Conservation (phyloP, 2,329 filamentous ascomycete genomes). For the Calonectria hongkongensis region DNA sequence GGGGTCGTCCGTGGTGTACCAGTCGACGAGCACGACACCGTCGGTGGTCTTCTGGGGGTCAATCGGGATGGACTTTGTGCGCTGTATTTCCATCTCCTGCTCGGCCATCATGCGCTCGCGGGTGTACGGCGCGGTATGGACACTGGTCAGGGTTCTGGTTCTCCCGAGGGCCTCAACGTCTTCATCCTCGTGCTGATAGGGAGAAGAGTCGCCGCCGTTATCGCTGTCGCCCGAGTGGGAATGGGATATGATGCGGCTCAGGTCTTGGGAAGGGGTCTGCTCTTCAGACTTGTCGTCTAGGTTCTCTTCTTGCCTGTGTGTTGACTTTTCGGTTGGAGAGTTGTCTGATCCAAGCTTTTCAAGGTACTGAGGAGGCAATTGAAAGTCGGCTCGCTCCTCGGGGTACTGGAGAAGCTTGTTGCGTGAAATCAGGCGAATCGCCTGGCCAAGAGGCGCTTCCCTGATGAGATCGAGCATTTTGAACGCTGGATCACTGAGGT, state of each 20-base stretch:
- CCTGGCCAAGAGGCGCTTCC: slow-evolving; percentile 75
- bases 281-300: neutral
- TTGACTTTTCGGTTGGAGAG: neutral
- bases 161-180: slow-evolving; percentile 19
- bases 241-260: neutral
- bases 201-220: neutral
- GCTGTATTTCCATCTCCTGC: slow-evolving; percentile 14
- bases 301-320: neutral
- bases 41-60: slow-evolving; percentile 69
- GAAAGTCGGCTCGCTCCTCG: slow-evolving; percentile 74
- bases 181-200: slow-evolving; percentile 32
- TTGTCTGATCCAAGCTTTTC: neutral
- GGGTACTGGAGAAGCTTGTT: slow-evolving; percentile 75
- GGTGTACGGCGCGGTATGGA: slow-evolving; percentile 59
- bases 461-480: slow-evolving; percentile 60
- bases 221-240: slow-evolving; percentile 1
- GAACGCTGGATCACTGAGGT: neutral
- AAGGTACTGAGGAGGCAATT: slow-evolving; percentile 63
- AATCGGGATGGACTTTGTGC: slow-evolving; percentile 67
- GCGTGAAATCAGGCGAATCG: slow-evolving; percentile 72
- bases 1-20: slow-evolving; percentile 73
- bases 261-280: neutral
- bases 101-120: slow-evolving; percentile 35
- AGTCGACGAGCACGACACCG: slow-evolving; percentile 70
- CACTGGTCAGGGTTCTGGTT: slow-evolving; percentile 24